Conservation (phyloP, 129 eudicot genomes). For the Escallonia herrerae region DNA sequence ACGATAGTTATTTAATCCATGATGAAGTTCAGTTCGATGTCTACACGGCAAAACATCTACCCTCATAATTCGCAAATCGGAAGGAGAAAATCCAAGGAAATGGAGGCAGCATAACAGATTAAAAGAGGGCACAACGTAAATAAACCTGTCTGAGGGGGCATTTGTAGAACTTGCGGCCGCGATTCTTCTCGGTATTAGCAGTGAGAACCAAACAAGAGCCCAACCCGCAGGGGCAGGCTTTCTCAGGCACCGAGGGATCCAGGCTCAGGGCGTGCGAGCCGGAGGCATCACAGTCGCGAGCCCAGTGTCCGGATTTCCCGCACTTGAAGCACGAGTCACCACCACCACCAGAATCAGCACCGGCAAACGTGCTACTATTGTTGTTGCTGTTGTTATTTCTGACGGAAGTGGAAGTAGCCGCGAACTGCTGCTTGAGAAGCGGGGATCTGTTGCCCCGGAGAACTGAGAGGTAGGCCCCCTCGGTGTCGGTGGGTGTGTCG, state of each 20-base stretch:
- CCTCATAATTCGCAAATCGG: not conserved
- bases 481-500: not conserved
- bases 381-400: not conserved
- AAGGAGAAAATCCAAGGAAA: too few relatives aligned
- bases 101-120: too few relatives aligned
- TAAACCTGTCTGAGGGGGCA: slow-evolving; percentile 25
- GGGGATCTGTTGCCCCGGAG: slow-evolving; percentile 4
- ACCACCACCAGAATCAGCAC: too few relatives aligned
- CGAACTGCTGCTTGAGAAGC: not conserved
- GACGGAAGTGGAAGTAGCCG: not conserved
- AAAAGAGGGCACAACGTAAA: too few relatives aligned
- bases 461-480: slow-evolving; percentile 9
- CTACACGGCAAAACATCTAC: too few relatives aligned
- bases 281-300: slow-evolving; percentile 18
- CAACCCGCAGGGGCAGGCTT: slow-evolving; percentile 19
- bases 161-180: slow-evolving; percentile 18
- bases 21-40: too few relatives aligned
- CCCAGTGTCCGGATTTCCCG: slow-evolving; percentile 23
- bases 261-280: not conserved
- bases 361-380: not conserved
- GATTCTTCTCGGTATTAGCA: slow-evolving; percentile 21
- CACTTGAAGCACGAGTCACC: slow-evolving; percentile 22
- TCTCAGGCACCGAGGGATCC: slow-evolving; percentile 9
- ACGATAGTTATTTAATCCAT: not conserved
- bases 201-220: too few relatives aligned